Conservation (phyloP, 83 land plant genomes). For the Larix sibirica region DNA sequence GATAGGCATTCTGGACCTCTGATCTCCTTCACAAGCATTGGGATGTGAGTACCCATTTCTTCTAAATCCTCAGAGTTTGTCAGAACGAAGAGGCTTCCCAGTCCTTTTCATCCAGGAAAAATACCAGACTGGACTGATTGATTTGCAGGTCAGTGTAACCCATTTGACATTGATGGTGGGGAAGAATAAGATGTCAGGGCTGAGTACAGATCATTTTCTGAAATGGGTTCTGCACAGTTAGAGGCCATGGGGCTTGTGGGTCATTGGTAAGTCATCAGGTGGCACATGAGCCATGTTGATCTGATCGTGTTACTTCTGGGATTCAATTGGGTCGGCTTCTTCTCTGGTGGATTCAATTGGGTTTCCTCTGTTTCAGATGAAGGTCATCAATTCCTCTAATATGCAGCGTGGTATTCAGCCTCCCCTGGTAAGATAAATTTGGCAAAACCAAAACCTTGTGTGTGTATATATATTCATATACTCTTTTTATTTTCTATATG, state of each 20-base stretch:
- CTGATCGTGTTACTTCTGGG: background rate
- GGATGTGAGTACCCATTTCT: background rate
- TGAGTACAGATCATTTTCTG: background rate
- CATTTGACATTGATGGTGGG: background rate
- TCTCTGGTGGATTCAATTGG: background rate
- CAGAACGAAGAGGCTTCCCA: background rate
- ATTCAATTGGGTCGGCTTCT: slow-evolving; percentile 5
- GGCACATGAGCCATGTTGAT: background rate
- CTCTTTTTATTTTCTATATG: background rate
- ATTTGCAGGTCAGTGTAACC: slow-evolving; percentile 6
- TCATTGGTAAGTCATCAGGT: background rate
- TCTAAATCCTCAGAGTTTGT: background rate
- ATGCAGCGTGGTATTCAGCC: slow-evolving; percentile 22
- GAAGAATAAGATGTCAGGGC: background rate
- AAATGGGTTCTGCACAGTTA: too few species aligned
- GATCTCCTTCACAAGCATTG: background rate
- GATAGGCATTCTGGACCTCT: slow-evolving; percentile 2
- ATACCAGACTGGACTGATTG: too few species aligned
- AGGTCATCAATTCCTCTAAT: slow-evolving; percentile 3
- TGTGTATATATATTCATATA: too few species aligned
- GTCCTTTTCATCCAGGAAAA: background rate
- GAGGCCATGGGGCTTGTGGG: slow-evolving; percentile 10
- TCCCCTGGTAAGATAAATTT: slow-evolving; percentile 11
- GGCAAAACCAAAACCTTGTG: background rate
- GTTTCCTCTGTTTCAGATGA: slow-evolving; percentile 13